Base-by-base conservation (phyloP, 2,329 filamentous ascomycete genomes). In the Ophiocordyceps camponoti-floridani region DNA sequence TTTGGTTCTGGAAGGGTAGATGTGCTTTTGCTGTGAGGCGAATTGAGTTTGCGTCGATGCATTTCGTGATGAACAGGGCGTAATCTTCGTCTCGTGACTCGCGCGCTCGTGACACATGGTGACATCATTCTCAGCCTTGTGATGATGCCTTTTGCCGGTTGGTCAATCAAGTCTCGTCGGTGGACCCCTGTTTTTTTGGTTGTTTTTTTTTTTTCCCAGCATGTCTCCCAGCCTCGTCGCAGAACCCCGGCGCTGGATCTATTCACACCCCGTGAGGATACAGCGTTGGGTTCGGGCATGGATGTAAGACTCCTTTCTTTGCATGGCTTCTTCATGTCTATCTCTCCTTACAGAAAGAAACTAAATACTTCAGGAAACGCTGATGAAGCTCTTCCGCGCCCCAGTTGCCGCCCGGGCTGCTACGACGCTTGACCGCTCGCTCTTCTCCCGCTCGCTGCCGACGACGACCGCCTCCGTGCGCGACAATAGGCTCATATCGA, bases 401-500 rank as follows among this genome's bases (percentile, higher is more conserved):
- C 87, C 88, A 23, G 69, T 87, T 47, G 59, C 56, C 31, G 81
- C 89, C 54, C 82, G 84, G 60, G 79, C 81, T 47, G 84, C 85
- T 67, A 79, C 79, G 57, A 73, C 75, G 43, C 76, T 98, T 50
- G 88, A 98, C 65, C 79, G 84, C 52, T 72, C 80, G 14, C 79
- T 93, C 50, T 96, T 96, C 66, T 70, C 75, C 44, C 85, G 81
- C 59, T 83, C 72, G 1, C 66, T 94, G 45, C 78, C 81, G 23
- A 68, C 89, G 23, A 75, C 86, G 9, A 88, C 87, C 3, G 89
- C 87, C 7, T 75, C 82, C 35, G 69, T 96, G 41, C 73, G 76
- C 50, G 82, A 91, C 57, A 74, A 74, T 48, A 82, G 77, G 52
- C 75, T 86, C 53, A 86, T 96, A 46, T 73, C 80, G 23, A 73